phyloP scores from a whole-genome alignment of 371 early-diverging fungal species.

The Rhizopus stolonifer region DNA sequence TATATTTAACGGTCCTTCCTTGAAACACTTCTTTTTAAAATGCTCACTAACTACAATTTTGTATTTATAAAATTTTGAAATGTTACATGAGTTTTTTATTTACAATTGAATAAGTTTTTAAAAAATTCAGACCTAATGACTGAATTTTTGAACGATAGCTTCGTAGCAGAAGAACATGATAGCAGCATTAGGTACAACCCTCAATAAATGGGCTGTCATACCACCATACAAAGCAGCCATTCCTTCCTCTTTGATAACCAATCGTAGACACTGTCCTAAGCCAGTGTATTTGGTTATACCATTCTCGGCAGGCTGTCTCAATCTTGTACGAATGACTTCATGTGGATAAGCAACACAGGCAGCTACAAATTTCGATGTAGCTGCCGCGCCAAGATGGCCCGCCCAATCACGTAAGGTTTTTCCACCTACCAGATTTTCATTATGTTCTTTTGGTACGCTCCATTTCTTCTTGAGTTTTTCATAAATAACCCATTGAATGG shows the following conservation, averaged over 20 bases:
- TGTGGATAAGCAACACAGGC: conserved; percentile 86
- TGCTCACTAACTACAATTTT: too few species aligned
- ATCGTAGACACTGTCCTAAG: conserved; percentile 65
- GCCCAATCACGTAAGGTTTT: conserved; percentile 56
- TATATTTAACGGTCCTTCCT: too few species aligned
- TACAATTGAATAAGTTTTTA: not conserved
- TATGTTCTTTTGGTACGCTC: conserved; percentile 14
- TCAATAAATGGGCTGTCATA: conserved; percentile 90
- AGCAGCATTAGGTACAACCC: conserved; percentile 95
- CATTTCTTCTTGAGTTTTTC: conserved; percentile 79
- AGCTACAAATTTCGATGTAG: conserved; percentile 85
- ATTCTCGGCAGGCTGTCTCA: conserved; percentile 79
- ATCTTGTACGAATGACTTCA: conserved; percentile 77
- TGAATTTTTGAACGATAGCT: conserved; percentile 66
- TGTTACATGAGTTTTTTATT: not conserved
- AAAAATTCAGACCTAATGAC: conserved; percentile 2
- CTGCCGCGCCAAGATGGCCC: conserved; percentile 84
- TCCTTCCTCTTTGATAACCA: conserved; percentile 86
- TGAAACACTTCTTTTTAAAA: too few species aligned
- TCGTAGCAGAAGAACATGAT: conserved; percentile 96
- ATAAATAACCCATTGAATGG: conserved; percentile 94
- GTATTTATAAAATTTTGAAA: not conserved
- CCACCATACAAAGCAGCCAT: conserved; percentile 89
- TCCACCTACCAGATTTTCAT: conserved; percentile 25
- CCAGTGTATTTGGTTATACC: conserved; percentile 76